A percentile compares a stretch with the other conserved stretches of the same genome.
Evolutionary conservation across 176 grass and related monocot species (phyloP).

Genomic region (Oryza officinalis): DNA sequence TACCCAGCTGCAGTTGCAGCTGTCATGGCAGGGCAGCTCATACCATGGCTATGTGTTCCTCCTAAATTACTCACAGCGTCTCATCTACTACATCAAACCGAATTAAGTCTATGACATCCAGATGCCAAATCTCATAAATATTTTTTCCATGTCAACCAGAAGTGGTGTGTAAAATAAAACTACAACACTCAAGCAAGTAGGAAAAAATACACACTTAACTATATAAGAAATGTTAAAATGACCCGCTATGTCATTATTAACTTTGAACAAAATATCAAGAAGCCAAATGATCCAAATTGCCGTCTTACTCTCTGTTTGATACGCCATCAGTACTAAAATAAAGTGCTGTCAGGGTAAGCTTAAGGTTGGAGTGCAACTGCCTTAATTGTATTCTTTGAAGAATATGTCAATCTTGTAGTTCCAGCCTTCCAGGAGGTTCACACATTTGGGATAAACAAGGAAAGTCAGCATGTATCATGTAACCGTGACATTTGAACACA

Average conservation of each 20-base stretch:
- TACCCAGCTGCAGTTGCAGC: not conserved
- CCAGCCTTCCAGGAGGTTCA: conserved; percentile 17
- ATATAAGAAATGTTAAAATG: conserved; percentile 4
- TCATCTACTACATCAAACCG: conserved; percentile 29
- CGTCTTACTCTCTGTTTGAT: not conserved
- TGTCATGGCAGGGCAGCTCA: not conserved
- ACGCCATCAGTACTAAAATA: not conserved
- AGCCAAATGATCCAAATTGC: conserved; percentile 12
- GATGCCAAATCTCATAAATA: conserved; percentile 10
- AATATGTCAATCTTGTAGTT: conserved; percentile 13
- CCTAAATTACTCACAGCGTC: not conserved
- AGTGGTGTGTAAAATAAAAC: conserved; percentile 5
- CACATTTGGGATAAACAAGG: not conserved
- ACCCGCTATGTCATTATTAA: conserved; percentile 3
- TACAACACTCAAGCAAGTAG: not conserved
- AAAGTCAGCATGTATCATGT: not conserved
- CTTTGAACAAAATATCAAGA: conserved; percentile 10
- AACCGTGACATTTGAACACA: not conserved
- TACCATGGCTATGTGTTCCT: conserved; percentile 1
- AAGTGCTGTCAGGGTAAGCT: conserved; percentile 12
- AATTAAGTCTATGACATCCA: conserved; percentile 21
- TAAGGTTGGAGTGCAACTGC: conserved; percentile 14
- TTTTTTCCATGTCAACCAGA: not conserved
- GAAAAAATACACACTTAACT: not conserved
- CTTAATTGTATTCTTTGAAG: conserved; percentile 9